Conservation (phyloP, 768 basidiomycete species). For the Psilocybe cyanescens region DNA sequence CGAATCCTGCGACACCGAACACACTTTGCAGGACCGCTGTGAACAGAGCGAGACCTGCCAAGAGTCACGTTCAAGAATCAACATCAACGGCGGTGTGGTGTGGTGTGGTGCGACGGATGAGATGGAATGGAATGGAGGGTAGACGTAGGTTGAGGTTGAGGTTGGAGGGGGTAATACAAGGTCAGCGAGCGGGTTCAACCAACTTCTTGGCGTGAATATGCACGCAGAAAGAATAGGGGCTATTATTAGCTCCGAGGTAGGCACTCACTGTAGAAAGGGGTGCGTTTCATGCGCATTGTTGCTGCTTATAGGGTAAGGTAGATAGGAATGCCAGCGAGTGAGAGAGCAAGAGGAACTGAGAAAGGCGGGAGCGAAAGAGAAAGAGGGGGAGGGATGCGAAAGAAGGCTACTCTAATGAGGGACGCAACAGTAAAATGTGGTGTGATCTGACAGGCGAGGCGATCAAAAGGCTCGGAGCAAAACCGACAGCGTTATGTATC, state of each 20-base stretch:
- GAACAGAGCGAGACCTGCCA: conserved; percentile 33
- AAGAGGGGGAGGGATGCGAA: not conserved
- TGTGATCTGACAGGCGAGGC: too few relatives aligned
- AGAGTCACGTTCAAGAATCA: too few relatives aligned
- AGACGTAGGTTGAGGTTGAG: too few relatives aligned
- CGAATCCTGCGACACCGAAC: conserved; percentile 36
- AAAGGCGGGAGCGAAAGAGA: conserved; percentile 11
- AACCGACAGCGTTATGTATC: too few relatives aligned
- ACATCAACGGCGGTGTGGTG: too few relatives aligned
- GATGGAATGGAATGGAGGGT: too few relatives aligned
- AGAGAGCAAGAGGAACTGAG: not conserved
- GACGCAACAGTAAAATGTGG: too few relatives aligned
- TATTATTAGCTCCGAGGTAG: not conserved
- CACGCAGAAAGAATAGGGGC: not conserved
- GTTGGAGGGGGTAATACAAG: not conserved
- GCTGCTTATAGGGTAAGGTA: not conserved
- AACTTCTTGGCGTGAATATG: not conserved
- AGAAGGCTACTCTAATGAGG: not conserved
- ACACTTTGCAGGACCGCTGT: conserved; percentile 36
- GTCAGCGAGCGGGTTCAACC: conserved; percentile 1
- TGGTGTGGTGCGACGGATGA: too few relatives aligned
- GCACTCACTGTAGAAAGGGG: conserved; percentile 34
- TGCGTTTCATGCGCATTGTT: conserved; percentile 27
- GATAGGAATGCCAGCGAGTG: not conserved
- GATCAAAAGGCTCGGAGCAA: too few relatives aligned